Evolutionary conservation across 441 rosid species (phyloP), one percentile per base, ranked within the genome.

Genomic region (Raphanus hybrid): DNA sequence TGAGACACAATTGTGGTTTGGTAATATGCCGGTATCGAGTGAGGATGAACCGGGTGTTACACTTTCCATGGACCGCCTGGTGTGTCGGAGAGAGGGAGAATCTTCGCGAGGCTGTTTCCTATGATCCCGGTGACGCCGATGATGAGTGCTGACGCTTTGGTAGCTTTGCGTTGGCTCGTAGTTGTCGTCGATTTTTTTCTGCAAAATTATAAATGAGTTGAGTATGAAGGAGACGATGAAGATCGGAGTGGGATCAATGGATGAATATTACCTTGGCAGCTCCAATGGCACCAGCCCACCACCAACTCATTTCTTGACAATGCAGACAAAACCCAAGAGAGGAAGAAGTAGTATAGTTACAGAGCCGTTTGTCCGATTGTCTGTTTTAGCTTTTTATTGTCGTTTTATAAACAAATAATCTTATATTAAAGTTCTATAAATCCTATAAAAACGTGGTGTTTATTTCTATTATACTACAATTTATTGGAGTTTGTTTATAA

Each of bases 1-100:
- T n/a, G n/a, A n/a, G n/a, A n/a, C n/a, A n/a, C n/a, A n/a, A n/a
- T n/a, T n/a, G n/a, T n/a, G n/a, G n/a, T n/a, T n/a, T n/a, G n/a
- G n/a, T n/a, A n/a, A n/a, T n/a, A n/a, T n/a, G n/a, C n/a, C n/a
- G n/a, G n/a, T n/a, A n/a, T n/a, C n/a, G n/a, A n/a, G n/a, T n/a
- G n/a, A n/a, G n/a, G n/a, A n/a, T n/a, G n/a, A n/a, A n/a, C n/a
- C n/a, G n/a, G n/a, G n/a, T n/a, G n/a, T n/a, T n/a, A n/a, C n/a
- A n/a, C n/a, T n/a, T 92, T 94, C 99, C 99, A 91, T 0, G 96
- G 97, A 57, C 96, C 97, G 14, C 93, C 94, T 0, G 97, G 96
- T 1, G 97, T 92, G 32, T 92, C 97, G 69, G 96, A 76, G 7
- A 87, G 93, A 0, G 97, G 97, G 69, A 94, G 91, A 77, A 92